Percentiles rank a stretch among this genome's conserved stretches.
Conservation (phyloP, 1,139 yeast genomes). For the Candida tunisiensis region DNA sequence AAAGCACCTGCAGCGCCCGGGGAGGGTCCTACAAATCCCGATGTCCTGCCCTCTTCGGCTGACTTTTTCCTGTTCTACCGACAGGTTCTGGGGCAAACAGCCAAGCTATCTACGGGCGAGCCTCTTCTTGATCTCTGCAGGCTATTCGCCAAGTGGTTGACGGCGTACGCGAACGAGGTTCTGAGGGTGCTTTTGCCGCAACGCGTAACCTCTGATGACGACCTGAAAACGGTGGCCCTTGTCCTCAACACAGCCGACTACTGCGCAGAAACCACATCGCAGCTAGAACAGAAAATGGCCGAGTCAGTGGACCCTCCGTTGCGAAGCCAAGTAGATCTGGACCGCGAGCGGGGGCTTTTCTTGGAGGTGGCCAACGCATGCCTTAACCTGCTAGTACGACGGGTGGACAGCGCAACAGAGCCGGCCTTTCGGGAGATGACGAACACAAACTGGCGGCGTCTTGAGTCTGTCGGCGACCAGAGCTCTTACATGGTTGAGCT, state of each 20-base stretch:
- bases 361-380: slow-evolving; percentile 42
- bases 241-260: slow-evolving; percentile 83
- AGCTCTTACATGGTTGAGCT: slow-evolving; percentile 54
- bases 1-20: slow-evolving; percentile 4
- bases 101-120: slow-evolving; percentile 54
- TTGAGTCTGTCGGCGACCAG: slow-evolving; percentile 48
- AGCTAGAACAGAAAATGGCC: slow-evolving; percentile 49
- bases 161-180: slow-evolving; percentile 44
- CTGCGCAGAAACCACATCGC: slow-evolving; percentile 60
- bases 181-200: slow-evolving; percentile 42
- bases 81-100: slow-evolving; percentile 54
- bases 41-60: slow-evolving; percentile 66
- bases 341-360: slow-evolving; percentile 37
- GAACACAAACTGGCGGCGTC: slow-evolving; percentile 58
- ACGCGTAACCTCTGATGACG: slow-evolving; percentile 28
- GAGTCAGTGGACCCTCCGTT: slow-evolving; percentile 29
- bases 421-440: slow-evolving; percentile 76
- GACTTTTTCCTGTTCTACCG: slow-evolving; percentile 71
- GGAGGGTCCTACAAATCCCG: slow-evolving; percentile 23
- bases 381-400: slow-evolving; percentile 36
- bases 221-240: slow-evolving; percentile 50
- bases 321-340: slow-evolving; percentile 30
- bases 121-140: slow-evolving; percentile 47
- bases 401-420: slow-evolving; percentile 45
- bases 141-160: slow-evolving; percentile 51